A percentile compares a stretch with the other conserved stretches of the same genome.
Evolutionary conservation across 345 rosid species (phyloP).

Genomic region (Eucalyptus curtisii): DNA sequence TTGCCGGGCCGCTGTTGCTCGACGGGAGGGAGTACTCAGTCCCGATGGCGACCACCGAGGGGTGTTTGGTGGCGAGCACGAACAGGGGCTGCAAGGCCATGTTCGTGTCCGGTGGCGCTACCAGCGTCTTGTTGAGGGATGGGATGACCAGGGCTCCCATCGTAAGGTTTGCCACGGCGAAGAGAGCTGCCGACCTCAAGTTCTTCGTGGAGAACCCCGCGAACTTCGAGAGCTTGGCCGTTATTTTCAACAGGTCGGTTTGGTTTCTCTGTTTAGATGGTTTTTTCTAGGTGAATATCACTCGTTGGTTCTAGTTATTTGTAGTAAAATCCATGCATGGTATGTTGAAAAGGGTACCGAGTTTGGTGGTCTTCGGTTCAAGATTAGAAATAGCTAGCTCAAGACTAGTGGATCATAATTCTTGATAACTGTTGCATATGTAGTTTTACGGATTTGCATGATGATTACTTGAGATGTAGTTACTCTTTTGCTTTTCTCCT

Average conservation of each 20-base stretch:
- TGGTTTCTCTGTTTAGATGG: not conserved
- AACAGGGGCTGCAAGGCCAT: constrained; percentile 80
- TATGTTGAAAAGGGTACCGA: not conserved
- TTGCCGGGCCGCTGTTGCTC: constrained; percentile 60
- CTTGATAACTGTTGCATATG: not conserved
- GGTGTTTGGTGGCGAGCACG: constrained; percentile 65
- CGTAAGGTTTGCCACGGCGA: constrained; percentile 37
- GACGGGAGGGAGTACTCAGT: constrained; percentile 46
- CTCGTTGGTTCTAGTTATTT: not conserved
- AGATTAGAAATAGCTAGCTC: not conserved
- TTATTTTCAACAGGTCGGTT: constrained; percentile 37
- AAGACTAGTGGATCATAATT: not conserved
- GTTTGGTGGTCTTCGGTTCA: not conserved
- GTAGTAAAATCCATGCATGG: not conserved
- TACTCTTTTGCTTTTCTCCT: not conserved
- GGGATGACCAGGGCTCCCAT: constrained; percentile 73
- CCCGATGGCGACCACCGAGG: constrained; percentile 82
- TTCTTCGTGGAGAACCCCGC: constrained; percentile 44
- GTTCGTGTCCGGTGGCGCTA: constrained; percentile 45
- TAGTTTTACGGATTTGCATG: not conserved
- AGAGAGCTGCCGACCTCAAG: constrained; percentile 49
- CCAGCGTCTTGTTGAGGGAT: constrained; percentile 33
- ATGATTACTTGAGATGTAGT: not conserved
- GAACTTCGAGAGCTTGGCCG: constrained; percentile 26
- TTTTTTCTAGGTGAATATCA: not conserved